These are phyloP conservation scores for Trichoderma sp. DNA, from an alignment of 2,329 filamentous ascomycete genomes.

Conservation along the genomic window DNA sequence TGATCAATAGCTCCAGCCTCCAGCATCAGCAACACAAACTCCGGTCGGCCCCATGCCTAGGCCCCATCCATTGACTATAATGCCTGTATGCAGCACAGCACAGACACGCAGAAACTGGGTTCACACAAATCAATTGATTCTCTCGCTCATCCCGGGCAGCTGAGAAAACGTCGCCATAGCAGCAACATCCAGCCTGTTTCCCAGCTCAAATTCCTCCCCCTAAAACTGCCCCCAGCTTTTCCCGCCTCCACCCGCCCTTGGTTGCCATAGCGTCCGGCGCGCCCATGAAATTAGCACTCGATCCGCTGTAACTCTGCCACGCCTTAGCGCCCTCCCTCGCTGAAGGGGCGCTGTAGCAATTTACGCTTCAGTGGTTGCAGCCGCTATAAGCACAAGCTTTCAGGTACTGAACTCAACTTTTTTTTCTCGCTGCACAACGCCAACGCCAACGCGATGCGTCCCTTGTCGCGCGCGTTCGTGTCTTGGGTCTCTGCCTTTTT, in stretches of 20 bases:
- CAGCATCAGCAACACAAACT: neutral
- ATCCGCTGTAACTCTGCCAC: slow-evolving; percentile 8
- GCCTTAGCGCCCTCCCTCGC: neutral
- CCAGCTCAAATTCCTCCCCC: slow-evolving; percentile 8
- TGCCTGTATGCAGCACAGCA: neutral
- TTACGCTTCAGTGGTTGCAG: neutral
- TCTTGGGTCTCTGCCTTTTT: slow-evolving; percentile 9
- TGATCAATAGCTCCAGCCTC: neutral
- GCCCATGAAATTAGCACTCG: slow-evolving; percentile 5
- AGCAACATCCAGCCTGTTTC: neutral
- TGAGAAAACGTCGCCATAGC: slow-evolving; percentile 4
- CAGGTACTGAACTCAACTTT: too few species aligned
- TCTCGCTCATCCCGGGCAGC: neutral
- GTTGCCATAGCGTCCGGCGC: slow-evolving; percentile 16
- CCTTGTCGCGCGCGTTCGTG: slow-evolving; percentile 31
- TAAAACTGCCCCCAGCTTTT: neutral
- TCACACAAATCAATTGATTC: neutral
- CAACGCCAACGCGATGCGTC: slow-evolving; percentile 32
- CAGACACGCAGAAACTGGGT: neutral
- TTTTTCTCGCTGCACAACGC: slow-evolving; percentile 23
- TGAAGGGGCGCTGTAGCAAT: neutral
- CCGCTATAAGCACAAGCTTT: neutral
- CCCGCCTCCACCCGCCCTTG: neutral
- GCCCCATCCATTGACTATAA: neutral
- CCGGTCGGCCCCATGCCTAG: neutral